Evolutionary conservation across 495 filamentous ascomycete species (phyloP).

Genomic region (Podospora bellae-mahoneyi): DNA sequence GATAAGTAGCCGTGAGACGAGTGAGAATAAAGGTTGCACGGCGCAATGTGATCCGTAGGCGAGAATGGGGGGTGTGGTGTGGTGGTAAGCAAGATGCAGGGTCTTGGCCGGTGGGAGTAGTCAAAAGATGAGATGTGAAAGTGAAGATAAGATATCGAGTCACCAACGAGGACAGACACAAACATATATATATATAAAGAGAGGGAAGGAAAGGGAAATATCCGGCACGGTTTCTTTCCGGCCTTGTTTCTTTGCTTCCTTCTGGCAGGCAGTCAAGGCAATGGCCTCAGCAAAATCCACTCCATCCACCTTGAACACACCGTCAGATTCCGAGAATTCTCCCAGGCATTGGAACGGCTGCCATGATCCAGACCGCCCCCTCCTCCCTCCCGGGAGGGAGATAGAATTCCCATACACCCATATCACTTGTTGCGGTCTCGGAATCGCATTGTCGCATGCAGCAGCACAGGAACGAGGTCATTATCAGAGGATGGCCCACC

Average conservation of each 20-base stretch:
- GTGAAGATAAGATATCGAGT: not conserved
- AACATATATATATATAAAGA: not conserved
- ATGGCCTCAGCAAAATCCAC: not conserved
- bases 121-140: not conserved
- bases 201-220: not conserved
- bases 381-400: not conserved
- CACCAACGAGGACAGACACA: not conserved
- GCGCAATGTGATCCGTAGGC: not conserved
- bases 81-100: not conserved
- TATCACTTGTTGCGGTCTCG: not conserved
- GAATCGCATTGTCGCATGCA: constrained; percentile 1
- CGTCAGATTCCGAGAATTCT: constrained; percentile 1
- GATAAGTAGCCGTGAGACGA: not conserved
- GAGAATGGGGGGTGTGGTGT: not conserved
- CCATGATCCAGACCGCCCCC: constrained; percentile 1
- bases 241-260: no score
- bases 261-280: not conserved
- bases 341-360: not conserved
- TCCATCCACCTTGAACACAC: not conserved
- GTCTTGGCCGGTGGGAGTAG: not conserved
- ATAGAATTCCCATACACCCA: not conserved
- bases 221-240: not conserved
- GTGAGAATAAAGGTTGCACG: not conserved
- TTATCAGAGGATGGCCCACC: constrained; percentile 6
- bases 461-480: not conserved